These are phyloP conservation scores for Casuarina glauca DNA, from an alignment of 306 rosid species.

Conservation along the genomic window DNA sequence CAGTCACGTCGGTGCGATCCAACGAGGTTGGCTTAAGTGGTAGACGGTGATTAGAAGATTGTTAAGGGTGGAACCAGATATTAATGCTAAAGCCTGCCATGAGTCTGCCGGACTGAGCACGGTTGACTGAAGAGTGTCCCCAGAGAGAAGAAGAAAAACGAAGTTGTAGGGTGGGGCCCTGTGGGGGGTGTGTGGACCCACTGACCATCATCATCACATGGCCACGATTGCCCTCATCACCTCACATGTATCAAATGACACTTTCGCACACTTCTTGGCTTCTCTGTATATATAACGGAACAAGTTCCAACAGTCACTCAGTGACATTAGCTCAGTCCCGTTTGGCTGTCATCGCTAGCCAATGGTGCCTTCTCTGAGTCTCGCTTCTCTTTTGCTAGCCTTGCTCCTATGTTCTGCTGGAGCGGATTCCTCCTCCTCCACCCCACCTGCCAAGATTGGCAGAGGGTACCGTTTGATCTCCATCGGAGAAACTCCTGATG, in stretches of 20 bases:
- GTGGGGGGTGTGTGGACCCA: constrained; percentile 26
- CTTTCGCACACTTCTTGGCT: not conserved
- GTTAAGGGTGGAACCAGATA: too few relatives aligned
- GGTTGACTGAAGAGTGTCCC: too few relatives aligned
- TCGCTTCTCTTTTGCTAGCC: constrained; percentile 35
- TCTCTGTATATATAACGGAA: constrained; percentile 17
- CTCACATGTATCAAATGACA: constrained; percentile 26
- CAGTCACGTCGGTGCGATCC: too few relatives aligned
- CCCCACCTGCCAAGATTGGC: constrained; percentile 54
- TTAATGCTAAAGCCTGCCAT: too few relatives aligned
- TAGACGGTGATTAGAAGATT: too few relatives aligned
- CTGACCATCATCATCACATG: constrained; percentile 31
- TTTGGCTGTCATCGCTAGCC: constrained; percentile 10
- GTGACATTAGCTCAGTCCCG: not conserved
- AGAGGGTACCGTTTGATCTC: constrained; percentile 82
- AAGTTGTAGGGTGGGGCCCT: too few relatives aligned
- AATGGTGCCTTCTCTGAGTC: constrained; percentile 28
- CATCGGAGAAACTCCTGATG: constrained; percentile 60
- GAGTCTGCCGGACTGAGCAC: too few relatives aligned
- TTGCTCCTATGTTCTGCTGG: constrained; percentile 31
- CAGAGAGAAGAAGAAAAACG: too few relatives aligned
- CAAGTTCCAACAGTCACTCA: constrained; percentile 1
- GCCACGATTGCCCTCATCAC: constrained; percentile 9
- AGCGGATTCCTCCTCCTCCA: constrained; percentile 30
- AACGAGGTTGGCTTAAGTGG: too few relatives aligned